phyloP scores from a whole-genome alignment of 352 stramenopile species.

The Phytophthora chlamydospora region DNA sequence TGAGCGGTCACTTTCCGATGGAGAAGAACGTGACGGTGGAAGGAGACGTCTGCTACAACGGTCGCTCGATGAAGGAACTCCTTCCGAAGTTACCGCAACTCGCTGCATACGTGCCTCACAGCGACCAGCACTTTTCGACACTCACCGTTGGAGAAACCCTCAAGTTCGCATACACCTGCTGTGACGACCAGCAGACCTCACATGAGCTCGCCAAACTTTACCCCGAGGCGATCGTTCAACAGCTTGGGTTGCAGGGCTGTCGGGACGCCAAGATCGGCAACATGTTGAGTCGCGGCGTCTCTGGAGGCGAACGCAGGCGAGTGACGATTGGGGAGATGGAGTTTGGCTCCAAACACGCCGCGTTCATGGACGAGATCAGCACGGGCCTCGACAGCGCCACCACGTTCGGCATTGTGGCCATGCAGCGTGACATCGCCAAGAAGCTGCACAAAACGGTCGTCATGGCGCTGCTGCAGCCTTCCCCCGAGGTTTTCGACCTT shows the following conservation, averaged over 20 bases:
- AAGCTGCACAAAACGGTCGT: constrained; percentile 36
- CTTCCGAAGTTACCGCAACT: constrained; percentile 38
- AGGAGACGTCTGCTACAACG: constrained; percentile 41
- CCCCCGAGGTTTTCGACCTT: constrained; percentile 88
- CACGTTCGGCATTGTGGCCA: constrained; percentile 43
- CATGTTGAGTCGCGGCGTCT: constrained; percentile 53
- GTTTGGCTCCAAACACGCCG: constrained; percentile 35
- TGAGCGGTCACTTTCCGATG: constrained; percentile 40
- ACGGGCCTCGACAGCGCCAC: constrained; percentile 8
- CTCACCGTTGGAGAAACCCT: constrained; percentile 93
- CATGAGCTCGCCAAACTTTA: too few relatives aligned
- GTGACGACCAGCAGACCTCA: constrained; percentile 33
- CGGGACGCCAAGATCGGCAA: constrained; percentile 57
- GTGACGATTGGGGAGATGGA: constrained; percentile 80
- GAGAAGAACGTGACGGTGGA: constrained; percentile 35
- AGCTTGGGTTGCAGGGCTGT: constrained; percentile 40
- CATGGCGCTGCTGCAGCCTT: constrained; percentile 79
- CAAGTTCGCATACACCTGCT: constrained; percentile 43
- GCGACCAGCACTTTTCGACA: constrained; percentile 77
- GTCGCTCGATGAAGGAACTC: constrained; percentile 19
- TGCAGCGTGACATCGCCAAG: constrained; percentile 40
- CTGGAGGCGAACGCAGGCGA: constrained; percentile 61
- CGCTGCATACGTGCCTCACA: constrained; percentile 42
- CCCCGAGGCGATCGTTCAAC: constrained; percentile 36
- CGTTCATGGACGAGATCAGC: constrained; percentile 49